These are phyloP conservation scores for Magnaporthiopsis incrustans DNA, from an alignment of 2,329 filamentous ascomycete genomes.

Conservation along the genomic window DNA sequence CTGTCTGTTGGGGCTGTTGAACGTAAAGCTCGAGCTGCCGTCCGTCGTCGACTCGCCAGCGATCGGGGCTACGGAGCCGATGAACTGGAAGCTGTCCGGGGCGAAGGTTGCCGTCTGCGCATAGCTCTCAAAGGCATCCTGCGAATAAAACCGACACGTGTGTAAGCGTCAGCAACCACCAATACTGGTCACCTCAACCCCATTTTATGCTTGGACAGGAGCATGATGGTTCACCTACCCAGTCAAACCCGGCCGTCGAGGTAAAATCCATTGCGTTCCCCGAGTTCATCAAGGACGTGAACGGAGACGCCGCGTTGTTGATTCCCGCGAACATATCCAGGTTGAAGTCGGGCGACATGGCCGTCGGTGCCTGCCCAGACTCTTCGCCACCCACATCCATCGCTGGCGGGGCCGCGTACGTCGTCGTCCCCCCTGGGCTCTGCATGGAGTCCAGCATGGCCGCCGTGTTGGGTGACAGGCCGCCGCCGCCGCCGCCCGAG, in stretches of 20 bases:
- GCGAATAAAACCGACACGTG: constrained; percentile 4
- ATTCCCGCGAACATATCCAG: constrained; percentile 23
- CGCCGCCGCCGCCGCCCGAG: constrained; percentile 24
- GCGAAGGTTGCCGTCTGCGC: constrained; percentile 47
- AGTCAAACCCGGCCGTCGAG: constrained; percentile 43
- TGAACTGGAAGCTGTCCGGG: constrained; percentile 44
- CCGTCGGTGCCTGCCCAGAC: constrained; percentile 18
- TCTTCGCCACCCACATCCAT: constrained; percentile 20
- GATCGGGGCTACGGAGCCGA: constrained; percentile 18
- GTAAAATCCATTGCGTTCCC: constrained; percentile 35
- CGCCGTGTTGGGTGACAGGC: constrained; percentile 23
- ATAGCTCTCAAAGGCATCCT: constrained; percentile 51
- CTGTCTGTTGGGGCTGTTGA: constrained; percentile 5
- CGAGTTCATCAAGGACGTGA: constrained; percentile 44
- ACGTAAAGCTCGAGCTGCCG: constrained; percentile 1
- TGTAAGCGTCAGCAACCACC: neutral
- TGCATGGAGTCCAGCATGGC: constrained; percentile 23
- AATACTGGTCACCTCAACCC: neutral
- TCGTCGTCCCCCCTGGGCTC: constrained; percentile 28
- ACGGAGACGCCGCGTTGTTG: constrained; percentile 34
- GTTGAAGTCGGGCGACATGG: constrained; percentile 29
- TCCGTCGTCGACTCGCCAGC: neutral
- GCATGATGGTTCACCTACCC: constrained; percentile 34
- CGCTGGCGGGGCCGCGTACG: constrained; percentile 32
- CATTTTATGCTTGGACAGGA: too few species aligned